phyloP scores from a whole-genome alignment of 139 green algal genomes.

The Trebouxia sp. region DNA sequence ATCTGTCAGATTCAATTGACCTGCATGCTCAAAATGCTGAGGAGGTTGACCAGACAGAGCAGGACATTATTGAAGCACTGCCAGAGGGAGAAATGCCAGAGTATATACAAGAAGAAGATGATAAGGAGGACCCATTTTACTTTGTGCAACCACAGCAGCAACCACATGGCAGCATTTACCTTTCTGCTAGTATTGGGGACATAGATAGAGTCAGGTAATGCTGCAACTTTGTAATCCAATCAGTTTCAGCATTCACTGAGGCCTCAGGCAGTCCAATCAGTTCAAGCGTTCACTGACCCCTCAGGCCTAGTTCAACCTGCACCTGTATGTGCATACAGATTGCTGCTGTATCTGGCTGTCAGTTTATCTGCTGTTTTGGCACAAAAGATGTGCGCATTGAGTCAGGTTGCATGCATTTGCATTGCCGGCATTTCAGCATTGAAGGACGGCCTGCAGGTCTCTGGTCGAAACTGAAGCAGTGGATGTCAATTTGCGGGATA shows the following conservation, averaged over 20 bases:
- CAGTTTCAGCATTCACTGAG: too few species aligned
- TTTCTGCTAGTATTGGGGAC: conserved; percentile 33
- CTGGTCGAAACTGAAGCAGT: conserved; percentile 34
- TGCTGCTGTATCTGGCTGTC: too few species aligned
- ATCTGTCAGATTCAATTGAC: too few species aligned
- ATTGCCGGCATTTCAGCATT: background rate
- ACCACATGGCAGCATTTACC: conserved; percentile 32
- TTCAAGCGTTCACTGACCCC: too few species aligned
- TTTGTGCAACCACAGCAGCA: conserved; percentile 31
- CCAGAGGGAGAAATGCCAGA: conserved; percentile 17
- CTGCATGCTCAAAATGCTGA: background rate
- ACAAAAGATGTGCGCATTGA: too few species aligned
- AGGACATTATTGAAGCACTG: background rate
- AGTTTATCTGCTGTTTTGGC: too few species aligned
- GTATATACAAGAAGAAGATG: conserved; percentile 22
- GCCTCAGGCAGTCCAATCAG: too few species aligned
- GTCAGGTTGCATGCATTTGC: conserved; percentile 11
- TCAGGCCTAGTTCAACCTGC: too few species aligned
- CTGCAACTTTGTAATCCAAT: too few species aligned
- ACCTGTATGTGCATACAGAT: too few species aligned
- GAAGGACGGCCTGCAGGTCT: conserved; percentile 21
- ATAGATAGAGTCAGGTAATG: conserved; percentile 21
- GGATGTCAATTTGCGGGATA: conserved; percentile 36
- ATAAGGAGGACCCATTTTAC: conserved; percentile 31
- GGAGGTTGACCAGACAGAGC: background rate